Evolutionary conservation across 805 yeast genomes (phyloP).

Genomic region (Wickerhamomyces hampshirensis): DNA sequence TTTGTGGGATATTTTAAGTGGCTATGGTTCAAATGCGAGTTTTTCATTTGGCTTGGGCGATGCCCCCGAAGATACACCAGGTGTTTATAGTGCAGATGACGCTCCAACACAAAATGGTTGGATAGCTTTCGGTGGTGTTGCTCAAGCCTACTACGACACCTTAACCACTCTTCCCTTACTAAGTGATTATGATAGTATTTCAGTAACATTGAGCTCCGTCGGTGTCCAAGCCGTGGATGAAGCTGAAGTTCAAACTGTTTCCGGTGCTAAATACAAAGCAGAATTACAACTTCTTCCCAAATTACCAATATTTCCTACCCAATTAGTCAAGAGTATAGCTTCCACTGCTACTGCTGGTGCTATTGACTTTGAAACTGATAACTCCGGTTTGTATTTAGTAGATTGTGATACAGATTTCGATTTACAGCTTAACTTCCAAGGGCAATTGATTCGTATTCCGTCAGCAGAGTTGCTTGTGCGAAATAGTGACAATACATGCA

Average conservation of each 20-base stretch:
- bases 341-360: slow-evolving; percentile 3
- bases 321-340: slow-evolving; percentile 6
- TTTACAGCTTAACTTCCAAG: slow-evolving; percentile 12
- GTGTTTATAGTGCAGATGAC: slow-evolving; percentile 5
- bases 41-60: slow-evolving; percentile 9
- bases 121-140: slow-evolving; percentile 12
- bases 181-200: slow-evolving; percentile 1
- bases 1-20: slow-evolving; percentile 8
- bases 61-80: slow-evolving; percentile 10
- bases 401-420: slow-evolving; percentile 6
- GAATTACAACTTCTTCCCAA: slow-evolving; percentile 5
- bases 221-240: slow-evolving; percentile 2
- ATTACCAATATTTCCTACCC: slow-evolving; percentile 10
- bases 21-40: background rate
- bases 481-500: slow-evolving; percentile 12
- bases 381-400: slow-evolving; percentile 7
- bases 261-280: slow-evolving; percentile 6
- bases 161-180: slow-evolving; percentile 12
- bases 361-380: slow-evolving; percentile 3
- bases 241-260: slow-evolving; percentile 5
- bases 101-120: slow-evolving; percentile 5
- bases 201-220: slow-evolving; percentile 10
- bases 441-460: slow-evolving; percentile 8
- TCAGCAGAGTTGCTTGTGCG: slow-evolving; percentile 6
- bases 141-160: slow-evolving; percentile 4